Conservation (phyloP, 768 basidiomycete genomes). For the Podaxis carcinomalis region DNA sequence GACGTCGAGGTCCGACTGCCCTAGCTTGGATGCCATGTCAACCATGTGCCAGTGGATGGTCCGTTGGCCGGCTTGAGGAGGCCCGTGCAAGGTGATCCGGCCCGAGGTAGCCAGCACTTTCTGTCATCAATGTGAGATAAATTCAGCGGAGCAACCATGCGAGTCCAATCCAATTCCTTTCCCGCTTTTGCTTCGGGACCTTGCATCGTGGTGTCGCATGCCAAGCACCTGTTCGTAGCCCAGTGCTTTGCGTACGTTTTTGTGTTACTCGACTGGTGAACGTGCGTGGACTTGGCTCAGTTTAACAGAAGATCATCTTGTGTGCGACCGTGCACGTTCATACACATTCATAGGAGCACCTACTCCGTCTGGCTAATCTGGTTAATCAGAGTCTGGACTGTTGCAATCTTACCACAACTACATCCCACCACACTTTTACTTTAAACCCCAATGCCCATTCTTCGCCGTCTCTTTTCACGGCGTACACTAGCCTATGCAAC, state of each 20-base stretch:
- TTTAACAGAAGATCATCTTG: neutral
- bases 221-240: neutral
- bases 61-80: no score
- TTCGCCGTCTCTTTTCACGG: conserved; percentile 47
- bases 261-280: neutral
- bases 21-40: no score
- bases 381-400: neutral
- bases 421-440: no score
- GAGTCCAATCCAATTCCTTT: neutral
- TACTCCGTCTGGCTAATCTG: neutral
- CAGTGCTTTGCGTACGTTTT: neutral
- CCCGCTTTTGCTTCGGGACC: neutral
- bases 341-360: neutral
- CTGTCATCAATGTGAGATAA: neutral
- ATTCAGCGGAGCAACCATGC: neutral
- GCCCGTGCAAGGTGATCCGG: neutral
- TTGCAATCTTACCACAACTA: neutral
- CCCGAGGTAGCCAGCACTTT: neutral
- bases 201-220: no score
- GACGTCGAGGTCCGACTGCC: no score
- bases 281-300: conserved; percentile 3
- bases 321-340: neutral
- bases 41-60: no score
- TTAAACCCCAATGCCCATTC: conserved; percentile 25
- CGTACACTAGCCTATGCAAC: conserved; percentile 49